phyloP scores from a whole-genome alignment of 495 filamentous ascomycete species.

The Tuber indicum region DNA sequence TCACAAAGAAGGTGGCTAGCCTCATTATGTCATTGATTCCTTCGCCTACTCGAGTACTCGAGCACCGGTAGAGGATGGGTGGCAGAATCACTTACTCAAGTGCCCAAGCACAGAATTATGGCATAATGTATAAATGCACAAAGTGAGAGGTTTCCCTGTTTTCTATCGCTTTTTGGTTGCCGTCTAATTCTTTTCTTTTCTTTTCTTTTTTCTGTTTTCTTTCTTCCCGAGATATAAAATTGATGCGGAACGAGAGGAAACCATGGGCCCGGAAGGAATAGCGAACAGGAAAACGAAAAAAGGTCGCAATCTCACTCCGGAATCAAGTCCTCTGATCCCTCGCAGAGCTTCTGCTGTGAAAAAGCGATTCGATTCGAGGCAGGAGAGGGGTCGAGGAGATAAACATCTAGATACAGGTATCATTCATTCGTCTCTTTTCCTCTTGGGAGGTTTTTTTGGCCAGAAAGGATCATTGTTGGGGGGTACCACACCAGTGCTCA shows the following conservation, averaged over 20 bases:
- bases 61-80: background rate
- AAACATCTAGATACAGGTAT: background rate
- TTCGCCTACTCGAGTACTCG: background rate
- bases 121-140: background rate
- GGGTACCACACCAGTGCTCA: background rate
- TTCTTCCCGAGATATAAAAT: background rate
- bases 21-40: constrained; percentile 1
- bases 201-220: background rate
- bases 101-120: background rate
- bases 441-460: background rate
- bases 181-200: background rate
- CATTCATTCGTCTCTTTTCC: background rate
- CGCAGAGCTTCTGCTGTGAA: background rate
- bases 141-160: background rate
- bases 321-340: background rate
- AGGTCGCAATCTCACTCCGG: background rate
- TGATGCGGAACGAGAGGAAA: background rate
- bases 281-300: background rate
- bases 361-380: background rate
- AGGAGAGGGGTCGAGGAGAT: background rate
- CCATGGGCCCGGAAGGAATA: background rate
- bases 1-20: background rate
- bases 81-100: background rate
- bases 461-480: background rate
- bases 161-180: background rate